Conservation (phyloP, 73 alveolate species). For the Tetrahymena elliotti region DNA sequence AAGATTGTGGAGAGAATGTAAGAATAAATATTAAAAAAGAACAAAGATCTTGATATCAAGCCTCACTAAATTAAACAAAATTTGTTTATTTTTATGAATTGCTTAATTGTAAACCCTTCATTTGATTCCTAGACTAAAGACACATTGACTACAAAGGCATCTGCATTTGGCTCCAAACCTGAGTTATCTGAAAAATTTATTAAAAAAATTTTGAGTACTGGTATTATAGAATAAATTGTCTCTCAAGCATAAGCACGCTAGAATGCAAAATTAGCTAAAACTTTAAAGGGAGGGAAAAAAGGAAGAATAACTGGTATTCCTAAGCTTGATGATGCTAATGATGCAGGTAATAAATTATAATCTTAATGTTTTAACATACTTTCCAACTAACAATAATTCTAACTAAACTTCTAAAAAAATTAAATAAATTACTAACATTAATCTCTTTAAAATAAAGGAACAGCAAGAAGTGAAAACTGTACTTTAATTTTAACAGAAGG, state of each 20-base stretch:
- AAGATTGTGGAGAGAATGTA: slow-evolving; percentile 72
- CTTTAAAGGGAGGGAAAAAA: slow-evolving; percentile 86
- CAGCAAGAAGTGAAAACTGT: slow-evolving; percentile 70
- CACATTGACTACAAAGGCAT: slow-evolving; percentile 88
- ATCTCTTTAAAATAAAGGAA: background rate
- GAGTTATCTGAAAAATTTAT: slow-evolving; percentile 84
- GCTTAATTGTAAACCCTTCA: slow-evolving; percentile 97
- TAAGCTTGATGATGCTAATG: slow-evolving; percentile 98
- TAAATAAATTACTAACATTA: too few relatives aligned
- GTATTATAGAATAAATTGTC: slow-evolving; percentile 86
- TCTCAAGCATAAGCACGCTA: slow-evolving; percentile 94
- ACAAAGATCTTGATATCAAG: slow-evolving; percentile 70
- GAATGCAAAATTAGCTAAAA: slow-evolving; percentile 88
- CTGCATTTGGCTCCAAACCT: slow-evolving; percentile 91
- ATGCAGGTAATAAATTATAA: slow-evolving; percentile 90
- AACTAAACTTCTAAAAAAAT: too few relatives aligned
- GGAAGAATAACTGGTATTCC: slow-evolving; percentile 89
- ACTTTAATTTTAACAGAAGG: slow-evolving; percentile 99
- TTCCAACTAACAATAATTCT: too few relatives aligned
- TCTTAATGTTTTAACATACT: too few relatives aligned
- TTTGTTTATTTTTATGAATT: slow-evolving; percentile 94
- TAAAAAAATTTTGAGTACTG: slow-evolving; percentile 81
- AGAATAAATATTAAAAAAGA: slow-evolving; percentile 56
- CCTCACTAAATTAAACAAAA: slow-evolving; percentile 86
- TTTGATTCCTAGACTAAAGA: slow-evolving; percentile 99